Evolutionary conservation across 2,329 filamentous ascomycete species (phyloP), one percentile per base, ranked within the genome.

Genomic region (Venturia oleaginea): DNA sequence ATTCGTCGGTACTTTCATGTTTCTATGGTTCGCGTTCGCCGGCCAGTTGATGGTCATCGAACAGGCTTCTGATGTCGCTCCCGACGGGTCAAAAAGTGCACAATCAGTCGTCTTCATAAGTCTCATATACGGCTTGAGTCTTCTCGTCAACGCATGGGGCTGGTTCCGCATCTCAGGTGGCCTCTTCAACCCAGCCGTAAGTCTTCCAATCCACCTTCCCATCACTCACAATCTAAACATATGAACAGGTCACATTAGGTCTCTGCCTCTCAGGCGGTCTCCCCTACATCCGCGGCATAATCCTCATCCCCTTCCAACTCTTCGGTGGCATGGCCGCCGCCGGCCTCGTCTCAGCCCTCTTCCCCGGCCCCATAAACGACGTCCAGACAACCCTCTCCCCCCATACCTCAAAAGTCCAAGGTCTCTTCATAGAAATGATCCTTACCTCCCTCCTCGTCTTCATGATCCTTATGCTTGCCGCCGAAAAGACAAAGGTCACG

Each of bases 361-460:
- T 81, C 67, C 77, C 77, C 1, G 78, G 78, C 55, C 69, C 72
- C 13, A 73, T 81, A 40, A 73, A 74, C 46, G 75, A 76, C 43
- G 75, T 79, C 1, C 71, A 72, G 10, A 81, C 79, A 6, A 74
- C 71, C 0, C 73, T 81, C 1, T 72, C 74, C 42, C 73, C 72
- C 19, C 75, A 74, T 4, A 76, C 77, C 1, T 74, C 73, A 11
- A 65, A 76, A 2, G 76, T 74, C 2, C 79, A 80, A 67, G 80
- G 79, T 19, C 71, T 82, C 24, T 76, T 82, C 65, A 79, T 82
- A 46, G 80, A 82, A 67, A 79, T 80, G 67, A 72, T 82, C 34
- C 70, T 81, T 17, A 81, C 80, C 3, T 76, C 78, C 15, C 76
- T 81, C 66, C 67, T 82, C 37, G 43, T 62, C 40, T 65, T 65